Evolutionary conservation across 2,329 filamentous ascomycete genomes (phyloP).

Genomic region (Triangularia setosa): DNA sequence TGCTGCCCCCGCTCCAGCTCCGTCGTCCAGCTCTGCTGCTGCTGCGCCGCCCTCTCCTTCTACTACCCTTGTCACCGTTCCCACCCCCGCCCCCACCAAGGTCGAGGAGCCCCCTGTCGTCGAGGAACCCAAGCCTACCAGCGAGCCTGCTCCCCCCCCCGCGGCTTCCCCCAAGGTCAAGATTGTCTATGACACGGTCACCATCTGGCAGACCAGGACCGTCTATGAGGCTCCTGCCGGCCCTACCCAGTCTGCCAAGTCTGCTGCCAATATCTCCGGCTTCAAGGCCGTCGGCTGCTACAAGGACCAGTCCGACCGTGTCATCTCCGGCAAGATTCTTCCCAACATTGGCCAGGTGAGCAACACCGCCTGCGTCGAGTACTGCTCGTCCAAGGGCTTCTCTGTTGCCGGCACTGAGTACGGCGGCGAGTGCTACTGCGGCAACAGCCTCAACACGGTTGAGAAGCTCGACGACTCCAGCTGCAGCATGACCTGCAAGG

Average conservation of each 20-base stretch:
- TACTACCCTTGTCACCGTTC: constrained; percentile 17
- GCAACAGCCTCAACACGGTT: constrained; percentile 37
- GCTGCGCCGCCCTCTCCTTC: constrained; percentile 3
- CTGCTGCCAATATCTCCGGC: constrained; percentile 24
- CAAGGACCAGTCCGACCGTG: constrained; percentile 36
- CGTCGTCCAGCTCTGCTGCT: constrained; percentile 1
- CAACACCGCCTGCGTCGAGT: constrained; percentile 41
- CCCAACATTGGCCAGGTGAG: constrained; percentile 41
- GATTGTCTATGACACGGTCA: constrained; percentile 38
- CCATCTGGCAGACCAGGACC: constrained; percentile 38
- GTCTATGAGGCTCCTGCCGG: constrained; percentile 32
- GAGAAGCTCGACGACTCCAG: constrained; percentile 40
- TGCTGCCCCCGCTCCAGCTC: background rate
- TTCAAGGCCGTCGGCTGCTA: constrained; percentile 44
- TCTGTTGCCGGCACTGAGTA: constrained; percentile 48
- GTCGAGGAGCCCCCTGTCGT: background rate
- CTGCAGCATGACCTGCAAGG: constrained; percentile 49
- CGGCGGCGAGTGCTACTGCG: constrained; percentile 47
- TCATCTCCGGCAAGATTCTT: constrained; percentile 38
- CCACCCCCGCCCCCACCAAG: constrained; percentile 1
- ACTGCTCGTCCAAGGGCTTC: constrained; percentile 45
- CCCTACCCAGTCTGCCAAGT: constrained; percentile 19
- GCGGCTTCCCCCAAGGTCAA: constrained; percentile 7
- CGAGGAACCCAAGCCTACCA: constrained; percentile 3
- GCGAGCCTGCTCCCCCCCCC: background rate